A percentile compares a stretch with the other conserved stretches of the same genome.
These are phyloP conservation scores for Aspergillus diversus DNA, from an alignment of 495 filamentous ascomycete genomes.

Conservation along the genomic window DNA sequence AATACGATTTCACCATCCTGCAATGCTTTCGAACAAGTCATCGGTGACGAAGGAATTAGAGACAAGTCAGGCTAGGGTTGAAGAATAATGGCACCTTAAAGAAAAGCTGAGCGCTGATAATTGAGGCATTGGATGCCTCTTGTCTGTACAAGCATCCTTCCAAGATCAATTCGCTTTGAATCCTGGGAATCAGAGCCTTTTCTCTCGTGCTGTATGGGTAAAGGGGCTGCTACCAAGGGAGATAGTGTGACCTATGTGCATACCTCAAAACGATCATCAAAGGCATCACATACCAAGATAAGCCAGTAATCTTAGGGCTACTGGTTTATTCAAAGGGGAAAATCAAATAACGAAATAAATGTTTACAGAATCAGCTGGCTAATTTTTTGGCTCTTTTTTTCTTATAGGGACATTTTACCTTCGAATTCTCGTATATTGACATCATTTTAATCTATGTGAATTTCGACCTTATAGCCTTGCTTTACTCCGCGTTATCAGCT, in stretches of 20 bases:
- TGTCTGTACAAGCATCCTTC: slow-evolving; percentile 15
- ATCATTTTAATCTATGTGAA: slow-evolving; percentile 31
- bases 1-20: background rate
- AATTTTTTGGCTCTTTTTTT: slow-evolving; percentile 7
- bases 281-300: slow-evolving; percentile 22
- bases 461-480: slow-evolving; percentile 24
- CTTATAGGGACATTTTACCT: slow-evolving; percentile 22
- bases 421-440: slow-evolving; percentile 21
- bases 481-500: slow-evolving; percentile 19
- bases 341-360: slow-evolving; percentile 1
- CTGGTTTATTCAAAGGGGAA: slow-evolving; percentile 7
- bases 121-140: background rate
- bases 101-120: slow-evolving; percentile 4
- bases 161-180: slow-evolving; percentile 12
- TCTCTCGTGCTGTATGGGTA: slow-evolving; percentile 12
- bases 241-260: slow-evolving; percentile 23
- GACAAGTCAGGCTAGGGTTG: background rate
- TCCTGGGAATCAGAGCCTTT: slow-evolving; percentile 12
- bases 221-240: slow-evolving; percentile 21
- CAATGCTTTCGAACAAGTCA: background rate
- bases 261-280: slow-evolving; percentile 22
- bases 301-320: slow-evolving; percentile 17
- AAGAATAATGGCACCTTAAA: slow-evolving; percentile 13
- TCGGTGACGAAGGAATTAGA: background rate
- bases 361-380: slow-evolving; percentile 9